phyloP scores from a whole-genome alignment of 2,329 filamentous ascomycete species.

The Coniochaeta prunicola region DNA sequence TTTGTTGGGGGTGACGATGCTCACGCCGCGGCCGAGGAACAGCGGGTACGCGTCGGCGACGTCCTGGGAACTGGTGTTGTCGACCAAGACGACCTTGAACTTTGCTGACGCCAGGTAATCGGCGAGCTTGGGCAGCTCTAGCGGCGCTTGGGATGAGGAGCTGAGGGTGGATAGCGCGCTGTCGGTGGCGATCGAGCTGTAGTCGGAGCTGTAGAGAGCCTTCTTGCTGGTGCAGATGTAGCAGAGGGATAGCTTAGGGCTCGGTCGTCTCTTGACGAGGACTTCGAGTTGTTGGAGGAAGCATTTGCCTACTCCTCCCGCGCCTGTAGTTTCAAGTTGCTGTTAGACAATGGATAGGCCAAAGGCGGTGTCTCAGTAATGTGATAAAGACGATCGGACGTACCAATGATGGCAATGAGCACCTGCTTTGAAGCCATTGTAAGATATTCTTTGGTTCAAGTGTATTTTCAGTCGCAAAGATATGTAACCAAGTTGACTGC shows the following conservation, averaged over 20 bases:
- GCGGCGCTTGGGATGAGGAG: constrained; percentile 55
- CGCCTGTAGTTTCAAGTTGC: constrained; percentile 50
- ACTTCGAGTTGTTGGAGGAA: constrained; percentile 77
- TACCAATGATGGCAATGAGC: constrained; percentile 46
- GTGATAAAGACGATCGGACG: constrained; percentile 5
- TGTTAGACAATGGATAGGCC: background rate
- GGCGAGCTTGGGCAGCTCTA: constrained; percentile 62
- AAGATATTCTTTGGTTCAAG: constrained; percentile 3
- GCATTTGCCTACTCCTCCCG: constrained; percentile 85
- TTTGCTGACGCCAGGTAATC: constrained; percentile 74
- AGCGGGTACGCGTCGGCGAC: constrained; percentile 77
- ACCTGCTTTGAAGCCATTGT: constrained; percentile 39
- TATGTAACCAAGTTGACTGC: background rate
- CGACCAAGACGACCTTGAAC: constrained; percentile 74
- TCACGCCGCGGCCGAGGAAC: constrained; percentile 75
- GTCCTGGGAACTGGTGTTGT: constrained; percentile 90
- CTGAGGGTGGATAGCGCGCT: constrained; percentile 56
- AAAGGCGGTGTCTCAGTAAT: background rate
- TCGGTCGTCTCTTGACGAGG: constrained; percentile 58
- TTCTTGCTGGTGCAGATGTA: constrained; percentile 83
- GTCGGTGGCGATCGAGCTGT: constrained; percentile 58
- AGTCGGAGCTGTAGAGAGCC: constrained; percentile 68
- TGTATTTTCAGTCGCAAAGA: background rate
- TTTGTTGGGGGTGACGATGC: constrained; percentile 95
- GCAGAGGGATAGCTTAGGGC: constrained; percentile 67